A percentile compares a stretch with the other conserved stretches of the same genome.
phyloP scores from a whole-genome alignment of 1,284 basidiomycete species.

The Golubevia sp. region DNA sequence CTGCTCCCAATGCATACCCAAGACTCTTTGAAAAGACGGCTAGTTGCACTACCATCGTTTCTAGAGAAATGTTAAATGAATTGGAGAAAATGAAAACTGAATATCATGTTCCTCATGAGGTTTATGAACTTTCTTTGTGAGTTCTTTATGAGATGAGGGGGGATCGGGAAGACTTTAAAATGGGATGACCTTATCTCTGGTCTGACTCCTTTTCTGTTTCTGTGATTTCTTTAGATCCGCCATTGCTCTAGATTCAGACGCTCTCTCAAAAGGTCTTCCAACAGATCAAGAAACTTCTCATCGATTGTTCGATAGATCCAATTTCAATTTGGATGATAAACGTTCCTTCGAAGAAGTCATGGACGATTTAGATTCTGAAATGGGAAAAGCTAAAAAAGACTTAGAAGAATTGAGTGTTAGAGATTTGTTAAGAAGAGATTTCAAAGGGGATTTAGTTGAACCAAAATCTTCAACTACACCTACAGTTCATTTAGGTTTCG shows the following conservation, averaged over 20 bases:
- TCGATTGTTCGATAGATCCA: no score
- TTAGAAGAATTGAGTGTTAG: slow-evolving; percentile 50
- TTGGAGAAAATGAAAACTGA: slow-evolving; percentile 27
- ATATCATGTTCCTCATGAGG: slow-evolving; percentile 52
- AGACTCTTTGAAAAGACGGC: slow-evolving; percentile 48
- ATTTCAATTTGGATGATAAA: no score
- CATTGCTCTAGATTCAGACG: slow-evolving; percentile 41
- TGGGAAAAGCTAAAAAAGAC: slow-evolving; percentile 50
- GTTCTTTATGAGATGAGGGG: no score
- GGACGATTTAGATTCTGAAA: slow-evolving; percentile 39
- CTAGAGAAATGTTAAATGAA: slow-evolving; percentile 40
- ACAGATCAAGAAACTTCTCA: slow-evolving; percentile 14
- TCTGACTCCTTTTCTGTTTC: neutral
- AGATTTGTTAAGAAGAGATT: slow-evolving; percentile 58
- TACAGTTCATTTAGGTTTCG: slow-evolving; percentile 55
- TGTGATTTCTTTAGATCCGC: slow-evolving; percentile 10
- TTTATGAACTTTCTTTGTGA: slow-evolving; percentile 38
- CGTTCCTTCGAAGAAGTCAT: slow-evolving; percentile 22
- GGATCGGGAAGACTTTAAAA: no score
- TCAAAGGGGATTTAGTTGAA: slow-evolving; percentile 55
- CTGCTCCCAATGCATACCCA: slow-evolving; percentile 41
- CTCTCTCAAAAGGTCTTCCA: slow-evolving; percentile 17
- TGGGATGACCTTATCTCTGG: neutral
- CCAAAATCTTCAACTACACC: slow-evolving; percentile 23
- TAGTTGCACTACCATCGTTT: slow-evolving; percentile 56